Base-by-base conservation (phyloP, 2,329 filamentous ascomycete species). In the Colletotrichum gigasporum region DNA sequence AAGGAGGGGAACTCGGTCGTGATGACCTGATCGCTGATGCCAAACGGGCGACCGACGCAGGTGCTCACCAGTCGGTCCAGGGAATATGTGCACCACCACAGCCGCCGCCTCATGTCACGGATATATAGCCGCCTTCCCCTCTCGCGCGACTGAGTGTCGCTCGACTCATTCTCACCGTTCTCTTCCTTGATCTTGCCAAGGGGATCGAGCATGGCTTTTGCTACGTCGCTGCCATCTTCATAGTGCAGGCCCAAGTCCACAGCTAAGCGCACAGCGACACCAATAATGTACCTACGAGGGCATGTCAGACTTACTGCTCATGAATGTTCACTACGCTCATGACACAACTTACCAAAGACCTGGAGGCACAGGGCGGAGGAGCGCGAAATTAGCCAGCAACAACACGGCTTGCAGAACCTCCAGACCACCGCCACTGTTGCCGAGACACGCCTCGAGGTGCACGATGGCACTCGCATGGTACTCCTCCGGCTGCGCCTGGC, bases 31-130 rank as follows among this genome's bases (percentile, higher is more conserved):
- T 98, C 96, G n/a, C 91, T 94, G 67, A 98, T 93, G 28, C 95
- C 94, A 72, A 97, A 96, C 6, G 95, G 96, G 58, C 95, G 85
- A 35, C 95, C 95, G 24, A 98, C 95, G 70, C 94, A 97, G 20
- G 93, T 94, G 72, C 93, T 96, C 52, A 98, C 95, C 5, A 98
- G 88, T n/a, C 95, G 88, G 77, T 98, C 95, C 58, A 98, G 88
- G 5, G 93, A 95, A 78, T 98, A 98, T 2, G 94, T 94, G 79
- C 94, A 97, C 95, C 96, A 98, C 94, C 94, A 98, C 12, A 98
- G 82, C 30, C 95, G 87, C 60, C 95, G 86, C 53, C 94, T 89
- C 67, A 97, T 85, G 75, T 98, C 96, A 55, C 95, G 89, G 37
- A 93, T 85, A 85, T 93, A 97, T 76, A 97, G 88, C 61, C 92